Percentiles rank a stretch among this genome's conserved stretches.
phyloP scores from a whole-genome alignment of 1,284 basidiomycete genomes.

The Quambalaria eucalypti region DNA sequence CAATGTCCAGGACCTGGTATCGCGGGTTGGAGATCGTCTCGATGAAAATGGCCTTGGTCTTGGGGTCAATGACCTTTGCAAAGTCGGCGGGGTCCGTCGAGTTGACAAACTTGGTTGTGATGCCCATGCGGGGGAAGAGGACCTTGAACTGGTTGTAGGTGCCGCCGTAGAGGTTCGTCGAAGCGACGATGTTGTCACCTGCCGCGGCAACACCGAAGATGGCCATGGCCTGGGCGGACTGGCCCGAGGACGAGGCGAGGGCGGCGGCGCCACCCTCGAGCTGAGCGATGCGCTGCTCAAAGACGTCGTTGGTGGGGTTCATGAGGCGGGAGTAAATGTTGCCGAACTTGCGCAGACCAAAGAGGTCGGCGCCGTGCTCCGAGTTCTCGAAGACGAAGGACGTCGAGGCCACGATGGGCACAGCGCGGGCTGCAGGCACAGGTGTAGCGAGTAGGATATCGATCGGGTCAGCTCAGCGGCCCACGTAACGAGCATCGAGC shows the following conservation, averaged over 20 bases:
- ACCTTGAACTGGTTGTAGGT: constrained; percentile 83
- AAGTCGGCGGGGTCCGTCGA: constrained; percentile 60
- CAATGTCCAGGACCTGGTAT: constrained; percentile 62
- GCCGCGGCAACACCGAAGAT: constrained; percentile 55
- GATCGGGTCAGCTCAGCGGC: too few species aligned
- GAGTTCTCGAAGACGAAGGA: constrained; percentile 41
- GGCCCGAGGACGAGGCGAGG: constrained; percentile 68
- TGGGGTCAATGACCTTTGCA: constrained; percentile 53
- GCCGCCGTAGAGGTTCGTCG: constrained; percentile 49
- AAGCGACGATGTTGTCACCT: constrained; percentile 75
- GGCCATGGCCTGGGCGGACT: constrained; percentile 72
- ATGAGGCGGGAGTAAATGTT: constrained; percentile 54
- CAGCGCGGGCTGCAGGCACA: constrained; percentile 56
- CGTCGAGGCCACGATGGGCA: constrained; percentile 61
- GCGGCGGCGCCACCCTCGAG: constrained; percentile 74
- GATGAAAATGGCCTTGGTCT: constrained; percentile 56
- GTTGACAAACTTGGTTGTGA: constrained; percentile 67
- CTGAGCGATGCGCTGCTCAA: constrained; percentile 73
- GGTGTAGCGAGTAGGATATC: constrained; percentile 11
- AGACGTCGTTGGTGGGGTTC: constrained; percentile 76
- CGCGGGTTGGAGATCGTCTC: constrained; percentile 78
- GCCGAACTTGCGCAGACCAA: constrained; percentile 47
- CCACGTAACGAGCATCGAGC: constrained; percentile 15
- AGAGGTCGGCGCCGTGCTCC: constrained; percentile 69
- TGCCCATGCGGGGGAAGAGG: constrained; percentile 65